Conservation (phyloP, 345 rosid species). For the Ceriops tagal region DNA sequence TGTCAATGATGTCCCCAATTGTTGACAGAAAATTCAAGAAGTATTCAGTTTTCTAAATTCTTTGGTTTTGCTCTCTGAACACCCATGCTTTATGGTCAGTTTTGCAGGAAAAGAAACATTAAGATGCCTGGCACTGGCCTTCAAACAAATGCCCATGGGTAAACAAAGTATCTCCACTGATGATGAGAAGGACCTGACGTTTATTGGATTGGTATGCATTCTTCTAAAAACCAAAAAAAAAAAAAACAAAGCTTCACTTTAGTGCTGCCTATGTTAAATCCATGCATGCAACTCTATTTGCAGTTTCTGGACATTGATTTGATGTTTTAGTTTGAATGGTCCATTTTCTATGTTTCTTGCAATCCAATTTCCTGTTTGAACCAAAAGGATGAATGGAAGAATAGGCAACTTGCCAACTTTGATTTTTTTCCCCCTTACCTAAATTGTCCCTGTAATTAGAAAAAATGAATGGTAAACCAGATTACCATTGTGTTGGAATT, state of each 20-base stretch:
- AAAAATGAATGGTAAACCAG: no score
- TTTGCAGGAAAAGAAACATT: constrained; percentile 89
- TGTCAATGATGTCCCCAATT: no score
- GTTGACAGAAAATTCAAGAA: not conserved
- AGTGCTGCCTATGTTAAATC: constrained; percentile 5
- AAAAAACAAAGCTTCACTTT: not conserved
- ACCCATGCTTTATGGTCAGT: constrained; percentile 46
- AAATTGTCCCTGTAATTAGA: no score
- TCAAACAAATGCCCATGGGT: constrained; percentile 69
- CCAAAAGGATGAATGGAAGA: not conserved
- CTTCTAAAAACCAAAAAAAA: constrained; percentile 38
- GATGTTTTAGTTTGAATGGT: not conserved
- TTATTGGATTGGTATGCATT: constrained; percentile 98
- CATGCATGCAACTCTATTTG: not conserved
- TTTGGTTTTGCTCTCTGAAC: constrained; percentile 14
- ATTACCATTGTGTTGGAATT: not conserved
- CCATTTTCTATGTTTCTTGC: not conserved
- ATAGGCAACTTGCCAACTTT: not conserved
- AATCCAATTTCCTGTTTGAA: not conserved
- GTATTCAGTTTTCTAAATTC: not conserved
- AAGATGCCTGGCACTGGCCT: constrained; percentile 90
- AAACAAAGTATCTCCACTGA: constrained; percentile 67
- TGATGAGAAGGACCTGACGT: constrained; percentile 91
- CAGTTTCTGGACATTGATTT: not conserved
- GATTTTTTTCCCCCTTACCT: no score